Evolutionary conservation across 1,139 yeast genomes (phyloP).

Genomic region (Ashbya aceris): DNA sequence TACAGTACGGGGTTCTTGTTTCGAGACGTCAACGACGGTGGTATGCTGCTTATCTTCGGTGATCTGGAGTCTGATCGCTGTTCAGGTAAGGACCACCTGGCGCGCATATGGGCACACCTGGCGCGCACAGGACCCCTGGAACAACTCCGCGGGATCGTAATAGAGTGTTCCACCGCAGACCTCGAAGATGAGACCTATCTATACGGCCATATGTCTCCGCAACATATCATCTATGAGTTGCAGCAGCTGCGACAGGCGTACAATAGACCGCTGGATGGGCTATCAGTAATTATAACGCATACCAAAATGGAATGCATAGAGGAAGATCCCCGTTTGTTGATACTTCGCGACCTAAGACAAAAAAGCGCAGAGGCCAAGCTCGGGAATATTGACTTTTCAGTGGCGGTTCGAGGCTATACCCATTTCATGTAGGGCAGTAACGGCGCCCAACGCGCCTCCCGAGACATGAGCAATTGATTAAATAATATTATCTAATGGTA

Average conservation of each 20-base stretch:
- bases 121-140: conserved; percentile 38
- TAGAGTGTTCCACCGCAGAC: conserved; percentile 67
- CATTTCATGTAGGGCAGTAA: conserved; percentile 17
- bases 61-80: conserved; percentile 65
- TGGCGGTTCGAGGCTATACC: conserved; percentile 25
- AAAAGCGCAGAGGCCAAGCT: conserved; percentile 12
- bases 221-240: conserved; percentile 50
- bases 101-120: conserved; percentile 47
- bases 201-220: conserved; percentile 77
- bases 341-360: conserved; percentile 40
- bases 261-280: conserved; percentile 11
- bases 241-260: conserved; percentile 28
- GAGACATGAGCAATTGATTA: too few species aligned
- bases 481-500: too few species aligned
- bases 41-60: conserved; percentile 58
- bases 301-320: conserved; percentile 47
- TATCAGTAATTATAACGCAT: conserved; percentile 60
- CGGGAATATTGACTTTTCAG: conserved; percentile 18
- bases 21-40: conserved; percentile 28
- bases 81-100: conserved; percentile 38
- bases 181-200: conserved; percentile 38
- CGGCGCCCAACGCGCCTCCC: background rate
- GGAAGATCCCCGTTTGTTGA: conserved; percentile 47
- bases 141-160: conserved; percentile 44
- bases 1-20: conserved; percentile 47